Evolutionary conservation across 192 early-diverging fungal genomes (phyloP).

Genomic region (Chytriomyces hyalinus): DNA sequence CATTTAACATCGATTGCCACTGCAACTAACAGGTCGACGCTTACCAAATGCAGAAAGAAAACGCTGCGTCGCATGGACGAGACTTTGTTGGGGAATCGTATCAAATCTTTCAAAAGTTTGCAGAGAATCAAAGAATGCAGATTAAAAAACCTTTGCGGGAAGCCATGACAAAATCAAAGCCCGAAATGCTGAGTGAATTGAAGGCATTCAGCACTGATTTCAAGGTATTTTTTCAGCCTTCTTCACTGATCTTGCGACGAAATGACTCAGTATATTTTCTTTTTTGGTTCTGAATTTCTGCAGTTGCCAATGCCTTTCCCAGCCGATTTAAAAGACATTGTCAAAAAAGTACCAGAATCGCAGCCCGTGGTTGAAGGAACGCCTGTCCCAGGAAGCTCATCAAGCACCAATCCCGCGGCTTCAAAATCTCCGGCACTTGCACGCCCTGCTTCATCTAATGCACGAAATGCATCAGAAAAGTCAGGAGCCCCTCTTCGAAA

Average conservation of each 20-base stretch:
- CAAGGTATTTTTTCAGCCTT: conserved; percentile 39
- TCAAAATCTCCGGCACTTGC: too few relatives aligned
- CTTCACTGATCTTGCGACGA: background rate
- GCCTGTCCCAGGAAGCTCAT: background rate
- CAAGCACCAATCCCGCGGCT: too few relatives aligned
- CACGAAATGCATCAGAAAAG: conserved; percentile 3
- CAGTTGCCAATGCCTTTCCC: conserved; percentile 31
- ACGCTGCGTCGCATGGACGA: conserved; percentile 41
- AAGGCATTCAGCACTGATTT: conserved; percentile 80
- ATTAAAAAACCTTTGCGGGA: conserved; percentile 68
- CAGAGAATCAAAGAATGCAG: conserved; percentile 76
- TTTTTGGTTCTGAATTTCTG: background rate
- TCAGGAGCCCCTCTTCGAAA: background rate
- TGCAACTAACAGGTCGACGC: too few relatives aligned
- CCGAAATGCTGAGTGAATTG: conserved; percentile 76
- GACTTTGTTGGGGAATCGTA: conserved; percentile 48
- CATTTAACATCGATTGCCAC: too few relatives aligned
- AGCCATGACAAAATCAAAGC: conserved; percentile 72
- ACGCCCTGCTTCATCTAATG: conserved; percentile 15
- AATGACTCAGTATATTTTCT: background rate
- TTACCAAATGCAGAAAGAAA: conserved; percentile 5
- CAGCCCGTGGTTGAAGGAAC: background rate
- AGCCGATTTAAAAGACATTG: conserved; percentile 26
- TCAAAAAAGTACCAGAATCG: conserved; percentile 35
- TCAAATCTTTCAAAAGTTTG: conserved; percentile 66